Percentiles rank a stretch among this genome's conserved stretches.
phyloP scores from a whole-genome alignment of 2,329 filamentous ascomycete species.

The Acrodontium crateriforme region DNA sequence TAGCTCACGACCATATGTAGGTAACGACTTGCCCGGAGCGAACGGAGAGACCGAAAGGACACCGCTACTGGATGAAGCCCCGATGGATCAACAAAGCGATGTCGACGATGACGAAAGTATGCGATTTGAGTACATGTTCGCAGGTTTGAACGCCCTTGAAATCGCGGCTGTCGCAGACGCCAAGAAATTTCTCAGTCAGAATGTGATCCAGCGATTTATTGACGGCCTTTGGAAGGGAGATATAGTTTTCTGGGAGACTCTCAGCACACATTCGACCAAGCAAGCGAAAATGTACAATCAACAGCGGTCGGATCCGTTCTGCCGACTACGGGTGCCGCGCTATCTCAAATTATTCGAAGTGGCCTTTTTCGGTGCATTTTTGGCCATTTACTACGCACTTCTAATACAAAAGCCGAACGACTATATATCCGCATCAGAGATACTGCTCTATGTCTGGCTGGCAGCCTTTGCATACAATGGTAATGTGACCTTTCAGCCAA shows the following conservation, averaged over 20 bases:
- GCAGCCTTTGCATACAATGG: constrained; percentile 75
- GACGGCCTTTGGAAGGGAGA: constrained; percentile 76
- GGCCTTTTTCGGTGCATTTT: constrained; percentile 61
- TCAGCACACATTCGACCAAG: constrained; percentile 59
- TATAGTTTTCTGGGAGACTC: constrained; percentile 72
- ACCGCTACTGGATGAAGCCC: constrained; percentile 9
- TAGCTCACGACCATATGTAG: constrained; percentile 8
- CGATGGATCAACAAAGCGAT: constrained; percentile 8
- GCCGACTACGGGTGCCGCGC: constrained; percentile 58
- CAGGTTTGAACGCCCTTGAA: constrained; percentile 71
- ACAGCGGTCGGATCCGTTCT: constrained; percentile 54
- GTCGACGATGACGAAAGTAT: constrained; percentile 10
- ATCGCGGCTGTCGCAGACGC: constrained; percentile 70
- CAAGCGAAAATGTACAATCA: constrained; percentile 63
- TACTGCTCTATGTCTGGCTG: constrained; percentile 72
- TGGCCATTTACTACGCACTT: constrained; percentile 76
- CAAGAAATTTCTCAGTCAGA: constrained; percentile 73
- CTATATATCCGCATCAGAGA: constrained; percentile 54
- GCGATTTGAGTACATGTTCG: constrained; percentile 49
- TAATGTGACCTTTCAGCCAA: constrained; percentile 9
- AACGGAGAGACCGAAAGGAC: constrained; percentile 6
- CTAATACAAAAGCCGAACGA: constrained; percentile 55
- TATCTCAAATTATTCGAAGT: constrained; percentile 80
- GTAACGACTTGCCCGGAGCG: constrained; percentile 2
- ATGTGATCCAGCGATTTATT: constrained; percentile 68